Evolutionary conservation across 306 rosid species (phyloP).

Genomic region (Quillaja saponaria): DNA sequence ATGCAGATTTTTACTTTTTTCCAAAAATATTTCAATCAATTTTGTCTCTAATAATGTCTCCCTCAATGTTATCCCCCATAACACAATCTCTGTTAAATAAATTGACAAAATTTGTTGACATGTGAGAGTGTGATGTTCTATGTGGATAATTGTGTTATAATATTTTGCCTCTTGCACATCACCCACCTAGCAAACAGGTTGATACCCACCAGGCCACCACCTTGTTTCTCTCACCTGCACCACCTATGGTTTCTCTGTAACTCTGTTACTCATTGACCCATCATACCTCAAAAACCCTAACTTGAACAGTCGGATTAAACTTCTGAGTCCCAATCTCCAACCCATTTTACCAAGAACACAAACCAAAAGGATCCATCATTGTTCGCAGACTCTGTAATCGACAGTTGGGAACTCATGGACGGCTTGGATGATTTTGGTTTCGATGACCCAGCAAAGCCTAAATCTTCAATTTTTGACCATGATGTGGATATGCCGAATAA

Average conservation of each 20-base stretch:
- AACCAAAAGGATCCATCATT: constrained; percentile 31
- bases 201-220: constrained; percentile 94
- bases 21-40: too few relatives aligned
- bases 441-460: constrained; percentile 12
- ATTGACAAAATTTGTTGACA: too few relatives aligned
- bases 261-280: constrained; percentile 56
- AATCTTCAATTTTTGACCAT: constrained; percentile 26
- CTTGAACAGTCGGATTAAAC: constrained; percentile 19
- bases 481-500: constrained; percentile 24
- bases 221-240: constrained; percentile 87
- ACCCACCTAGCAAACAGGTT: constrained; percentile 71
- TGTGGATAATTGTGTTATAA: too few relatives aligned
- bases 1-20: too few relatives aligned
- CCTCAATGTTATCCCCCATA: too few relatives aligned
- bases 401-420: constrained; percentile 94
- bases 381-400: constrained; percentile 86
- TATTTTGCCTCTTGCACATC: constrained; percentile 62
- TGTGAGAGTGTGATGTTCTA: too few relatives aligned
- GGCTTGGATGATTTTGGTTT: constrained; percentile 38
- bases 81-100: too few relatives aligned
- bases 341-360: constrained; percentile 17
- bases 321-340: constrained; percentile 6
- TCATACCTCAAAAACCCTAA: constrained; percentile 40
- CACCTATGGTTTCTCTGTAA: constrained; percentile 86
- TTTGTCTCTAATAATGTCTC: too few relatives aligned